These are phyloP conservation scores for Pyrenophora graminea DNA, from an alignment of 2,329 filamentous ascomycete genomes.

Conservation along the genomic window DNA sequence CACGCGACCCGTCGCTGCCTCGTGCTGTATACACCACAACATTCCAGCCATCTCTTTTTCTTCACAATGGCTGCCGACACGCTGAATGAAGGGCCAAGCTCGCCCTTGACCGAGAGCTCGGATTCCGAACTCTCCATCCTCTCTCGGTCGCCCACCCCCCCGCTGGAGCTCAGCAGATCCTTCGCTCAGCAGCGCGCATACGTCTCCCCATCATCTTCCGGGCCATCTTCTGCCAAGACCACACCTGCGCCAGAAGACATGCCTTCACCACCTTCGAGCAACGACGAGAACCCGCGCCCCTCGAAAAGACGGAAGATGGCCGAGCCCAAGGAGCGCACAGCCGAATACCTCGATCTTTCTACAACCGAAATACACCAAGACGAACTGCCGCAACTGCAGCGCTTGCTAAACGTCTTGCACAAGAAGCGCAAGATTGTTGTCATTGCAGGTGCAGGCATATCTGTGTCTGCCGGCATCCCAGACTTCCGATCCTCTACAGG, in stretches of 20 bases:
- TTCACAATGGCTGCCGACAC: slow-evolving; percentile 36
- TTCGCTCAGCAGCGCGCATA: slow-evolving; percentile 36
- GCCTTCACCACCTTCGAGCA: slow-evolving; percentile 50
- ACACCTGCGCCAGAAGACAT: slow-evolving; percentile 54
- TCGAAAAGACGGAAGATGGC: slow-evolving; percentile 71
- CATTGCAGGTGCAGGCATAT: slow-evolving; percentile 94
- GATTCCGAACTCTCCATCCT: slow-evolving; percentile 38
- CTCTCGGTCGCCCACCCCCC: slow-evolving; percentile 40
- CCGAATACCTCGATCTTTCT: slow-evolving; percentile 77
- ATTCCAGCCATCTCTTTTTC: slow-evolving; percentile 10
- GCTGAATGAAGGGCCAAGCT: slow-evolving; percentile 37
- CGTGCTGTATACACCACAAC: slow-evolving; percentile 8
- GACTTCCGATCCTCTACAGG: slow-evolving; percentile 93
- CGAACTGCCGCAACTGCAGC: slow-evolving; percentile 67
- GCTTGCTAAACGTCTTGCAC: slow-evolving; percentile 73
- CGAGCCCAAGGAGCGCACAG: slow-evolving; percentile 69
- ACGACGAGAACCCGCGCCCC: slow-evolving; percentile 69
- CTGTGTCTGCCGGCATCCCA: slow-evolving; percentile 93
- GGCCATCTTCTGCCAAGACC: slow-evolving; percentile 51
- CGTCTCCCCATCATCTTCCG: slow-evolving; percentile 50
- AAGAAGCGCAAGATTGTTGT: slow-evolving; percentile 97
- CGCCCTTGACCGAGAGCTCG: slow-evolving; percentile 48
- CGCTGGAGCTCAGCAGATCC: slow-evolving; percentile 36
- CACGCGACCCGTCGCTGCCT: slow-evolving; percentile 19
- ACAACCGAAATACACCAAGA: slow-evolving; percentile 56